Evolutionary conservation across 2,329 filamentous ascomycete genomes (phyloP), one percentile per base, ranked within the genome.

Genomic region (Scleromitrula shiraiana): DNA sequence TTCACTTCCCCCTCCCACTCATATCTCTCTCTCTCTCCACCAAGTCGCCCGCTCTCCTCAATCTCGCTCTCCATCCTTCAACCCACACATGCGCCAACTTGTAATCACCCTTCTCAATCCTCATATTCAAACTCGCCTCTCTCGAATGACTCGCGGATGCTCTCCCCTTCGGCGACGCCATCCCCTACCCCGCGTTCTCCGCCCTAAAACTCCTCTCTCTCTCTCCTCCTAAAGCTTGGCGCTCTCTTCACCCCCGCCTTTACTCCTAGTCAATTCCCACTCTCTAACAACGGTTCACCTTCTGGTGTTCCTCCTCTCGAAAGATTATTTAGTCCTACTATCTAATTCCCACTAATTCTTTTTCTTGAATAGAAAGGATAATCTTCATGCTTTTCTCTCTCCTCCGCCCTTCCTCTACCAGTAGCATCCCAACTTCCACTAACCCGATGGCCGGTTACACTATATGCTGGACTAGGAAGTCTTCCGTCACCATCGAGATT

Each of bases 71-170:
- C 52, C 54, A 57, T 9, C 55, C 56, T 41, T 55, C 51, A 14
- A 55, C 49, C 53, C 52, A 59, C 23, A 56, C 15, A 49, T 46
- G 55, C 1, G 57, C 53, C 23, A 52, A 7, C 22, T 45, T 48
- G 22, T 42, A 53, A 4, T 54, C 51, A 10, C 29, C 40, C 4
- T 41, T 46, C 4, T n/a, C 22, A 15, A 10, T 14, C 5, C 2
- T 6, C 19, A 40, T 24, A n/a, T 38, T 37, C 32, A 37, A 19
- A 20, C 38, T 44, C 32, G 26, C 49, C 26, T 41, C 27, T 14
- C n/a, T 20, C 7, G 12, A n/a, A n/a, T n/a, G n/a, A n/a, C n/a
- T n/a, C n/a, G n/a, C n/a, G n/a, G n/a, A n/a, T n/a, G n/a, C n/a
- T n/a, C n/a, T n/a, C n/a, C n/a, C n/a, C 29, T 15, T 26, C 35